A percentile compares a stretch with the other conserved stretches of the same genome.
These are phyloP conservation scores for Acer negundo DNA, from an alignment of 345 rosid genomes.

Conservation along the genomic window DNA sequence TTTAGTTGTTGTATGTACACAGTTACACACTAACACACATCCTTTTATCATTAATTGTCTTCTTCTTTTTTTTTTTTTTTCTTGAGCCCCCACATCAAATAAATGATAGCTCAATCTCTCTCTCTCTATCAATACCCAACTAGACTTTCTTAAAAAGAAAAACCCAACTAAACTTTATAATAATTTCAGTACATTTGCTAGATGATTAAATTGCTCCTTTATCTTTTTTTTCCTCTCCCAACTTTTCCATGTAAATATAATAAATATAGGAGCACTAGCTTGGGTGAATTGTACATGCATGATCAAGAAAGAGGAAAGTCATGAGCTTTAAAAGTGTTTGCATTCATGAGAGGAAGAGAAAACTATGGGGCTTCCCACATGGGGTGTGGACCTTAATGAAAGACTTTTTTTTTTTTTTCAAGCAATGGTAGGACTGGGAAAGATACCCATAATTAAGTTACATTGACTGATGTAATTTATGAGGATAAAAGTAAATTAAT, in stretches of 20 bases:
- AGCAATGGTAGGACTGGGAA: too few relatives aligned
- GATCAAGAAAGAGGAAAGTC: not conserved
- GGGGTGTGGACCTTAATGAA: slow-evolving; percentile 7
- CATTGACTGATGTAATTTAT: too few relatives aligned
- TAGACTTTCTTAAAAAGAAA: too few relatives aligned
- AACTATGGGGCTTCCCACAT: slow-evolving; percentile 12
- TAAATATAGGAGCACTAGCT: not conserved
- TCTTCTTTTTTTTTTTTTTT: not conserved
- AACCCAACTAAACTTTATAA: not conserved
- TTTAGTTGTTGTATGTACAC: slow-evolving; percentile 12
- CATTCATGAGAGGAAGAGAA: not conserved
- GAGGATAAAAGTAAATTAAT: not conserved
- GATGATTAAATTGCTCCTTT: not conserved
- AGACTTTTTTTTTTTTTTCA: not conserved
- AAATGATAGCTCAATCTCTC: slow-evolving; percentile 20
- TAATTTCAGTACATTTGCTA: too few relatives aligned
- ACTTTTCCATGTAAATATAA: slow-evolving; percentile 1
- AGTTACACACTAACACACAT: not conserved
- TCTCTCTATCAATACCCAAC: slow-evolving; percentile 5
- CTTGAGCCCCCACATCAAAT: slow-evolving; percentile 12
- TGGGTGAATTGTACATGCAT: slow-evolving; percentile 9
- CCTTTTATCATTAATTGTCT: slow-evolving; percentile 9
- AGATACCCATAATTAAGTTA: too few relatives aligned
- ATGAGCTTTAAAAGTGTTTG: not conserved
- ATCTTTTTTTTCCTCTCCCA: too few relatives aligned